These are phyloP conservation scores for Sutorius australiensis DNA, from an alignment of 768 basidiomycete genomes.

Conservation along the genomic window DNA sequence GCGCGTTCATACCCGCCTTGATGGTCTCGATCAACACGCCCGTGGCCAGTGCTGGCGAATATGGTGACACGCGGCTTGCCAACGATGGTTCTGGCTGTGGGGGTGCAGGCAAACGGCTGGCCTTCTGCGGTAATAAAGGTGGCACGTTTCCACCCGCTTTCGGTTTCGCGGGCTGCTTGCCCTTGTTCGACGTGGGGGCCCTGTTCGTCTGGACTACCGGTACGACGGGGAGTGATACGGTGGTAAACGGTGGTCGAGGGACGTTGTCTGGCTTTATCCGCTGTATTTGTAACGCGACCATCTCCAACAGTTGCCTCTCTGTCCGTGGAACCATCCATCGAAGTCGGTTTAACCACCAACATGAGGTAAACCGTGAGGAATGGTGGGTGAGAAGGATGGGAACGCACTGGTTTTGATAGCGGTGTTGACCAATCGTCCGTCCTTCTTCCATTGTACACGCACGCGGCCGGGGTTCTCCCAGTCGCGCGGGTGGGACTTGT, in stretches of 20 bases:
- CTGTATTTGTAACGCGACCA: constrained; percentile 72
- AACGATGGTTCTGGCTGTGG: constrained; percentile 75
- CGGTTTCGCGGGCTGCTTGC: constrained; percentile 50
- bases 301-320: constrained; percentile 81
- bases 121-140: constrained; percentile 23
- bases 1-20: constrained; percentile 79
- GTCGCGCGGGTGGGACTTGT: constrained; percentile 89
- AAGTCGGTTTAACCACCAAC: background rate
- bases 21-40: constrained; percentile 80
- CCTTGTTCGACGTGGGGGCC: constrained; percentile 36
- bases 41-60: constrained; percentile 72
- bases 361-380: background rate
- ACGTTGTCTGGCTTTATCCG: constrained; percentile 63
- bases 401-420: constrained; percentile 72
- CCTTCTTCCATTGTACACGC: constrained; percentile 88
- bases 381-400: background rate
- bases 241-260: constrained; percentile 61
- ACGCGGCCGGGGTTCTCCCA: constrained; percentile 99
- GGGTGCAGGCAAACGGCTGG: constrained; percentile 58
- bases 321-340: constrained; percentile 4
- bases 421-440: constrained; percentile 61
- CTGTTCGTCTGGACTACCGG: constrained; percentile 31
- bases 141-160: constrained; percentile 38
- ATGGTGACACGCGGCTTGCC: constrained; percentile 69
- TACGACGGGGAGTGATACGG: constrained; percentile 27